These are phyloP conservation scores for Lentinula sp. DNA, from an alignment of 768 basidiomycete species.

Conservation along the genomic window DNA sequence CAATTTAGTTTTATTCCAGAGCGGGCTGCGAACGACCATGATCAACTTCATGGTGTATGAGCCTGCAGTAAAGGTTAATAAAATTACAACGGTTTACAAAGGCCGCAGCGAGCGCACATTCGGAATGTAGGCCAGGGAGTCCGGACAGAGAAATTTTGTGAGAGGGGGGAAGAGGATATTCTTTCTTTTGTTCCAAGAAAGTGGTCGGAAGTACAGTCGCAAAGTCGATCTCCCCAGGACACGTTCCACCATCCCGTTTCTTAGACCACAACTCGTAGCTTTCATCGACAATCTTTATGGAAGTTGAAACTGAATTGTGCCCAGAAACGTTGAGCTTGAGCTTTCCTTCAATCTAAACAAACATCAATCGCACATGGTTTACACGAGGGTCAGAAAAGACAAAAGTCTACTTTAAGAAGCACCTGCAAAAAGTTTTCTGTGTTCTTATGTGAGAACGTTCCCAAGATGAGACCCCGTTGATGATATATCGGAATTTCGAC, in stretches of 20 bases:
- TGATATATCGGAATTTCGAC: not conserved
- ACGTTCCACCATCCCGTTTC: not conserved
- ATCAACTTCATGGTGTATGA: constrained; percentile 40
- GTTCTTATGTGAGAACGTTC: not conserved
- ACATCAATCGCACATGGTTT: not conserved
- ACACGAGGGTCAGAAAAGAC: not conserved
- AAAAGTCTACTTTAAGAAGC: not conserved
- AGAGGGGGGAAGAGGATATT: not conserved
- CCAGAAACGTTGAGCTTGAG: not conserved
- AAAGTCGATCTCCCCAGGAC: not conserved
- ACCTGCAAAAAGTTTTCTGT: constrained; percentile 2
- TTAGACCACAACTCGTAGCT: constrained; percentile 5
- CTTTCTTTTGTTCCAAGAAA: not conserved
- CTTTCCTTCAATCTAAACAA: not conserved
- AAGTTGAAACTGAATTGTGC: not conserved
- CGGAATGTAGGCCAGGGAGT: constrained; percentile 29
- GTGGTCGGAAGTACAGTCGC: not conserved
- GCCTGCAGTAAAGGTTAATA: not conserved
- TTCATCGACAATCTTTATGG: not conserved
- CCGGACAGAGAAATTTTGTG: not conserved
- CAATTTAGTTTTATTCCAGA: constrained; percentile 43
- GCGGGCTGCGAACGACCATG: constrained; percentile 27
- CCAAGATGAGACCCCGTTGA: not conserved
- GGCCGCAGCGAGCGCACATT: constrained; percentile 16
- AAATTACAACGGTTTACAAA: not conserved